Evolutionary conservation across 1,139 yeast genomes (phyloP), one percentile per base, ranked within the genome.

Genomic region (Candida buenavistaensis): DNA sequence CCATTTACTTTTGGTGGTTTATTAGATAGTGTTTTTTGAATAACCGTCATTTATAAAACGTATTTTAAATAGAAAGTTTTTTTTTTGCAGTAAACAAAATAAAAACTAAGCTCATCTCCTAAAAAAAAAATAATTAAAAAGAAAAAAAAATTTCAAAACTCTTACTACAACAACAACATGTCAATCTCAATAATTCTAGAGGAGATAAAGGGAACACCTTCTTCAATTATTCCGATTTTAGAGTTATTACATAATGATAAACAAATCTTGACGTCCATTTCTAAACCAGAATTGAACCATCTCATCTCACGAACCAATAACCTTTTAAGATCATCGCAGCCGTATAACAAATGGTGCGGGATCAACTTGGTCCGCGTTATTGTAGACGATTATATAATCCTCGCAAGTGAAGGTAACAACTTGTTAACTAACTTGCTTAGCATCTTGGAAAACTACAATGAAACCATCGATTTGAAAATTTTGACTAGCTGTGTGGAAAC

Each of bases 311-410:
- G 84, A 37, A 64, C 79, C 14, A 57, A 73, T 42, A 80, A 78
- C 47, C 61, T 82, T 27, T 51, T 79, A 33, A 65, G 69, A 40
- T 70, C 85, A 2, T 71, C 72, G 38, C 64, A 68, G 22, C 65
- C 65, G 19, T 66, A 63, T 39, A 62, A 66, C 33, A 69, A 75
- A 45, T 83, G 90, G 89, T 72, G 77, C 48, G 89, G 85, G 2
- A 67, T 78, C 23, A 80, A 77, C 48, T 47, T 81, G 5, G 61
- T 75, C 5, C 66, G 71, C 28, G 76, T 80, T 0, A 53, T 80
- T 21, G 54, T 73, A 4, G 60, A 64, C 32, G 76, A 80, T 49
- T 78, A 83, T 26, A 55, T 72, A 7, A 60, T 82, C 4, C 54
- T 82, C 37, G 69, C 85, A 14, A 62, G 56, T 29, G 82, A 83